These are phyloP conservation scores for Hanseniaspora mollemarum DNA, from an alignment of 805 yeast genomes.

Conservation along the genomic window DNA sequence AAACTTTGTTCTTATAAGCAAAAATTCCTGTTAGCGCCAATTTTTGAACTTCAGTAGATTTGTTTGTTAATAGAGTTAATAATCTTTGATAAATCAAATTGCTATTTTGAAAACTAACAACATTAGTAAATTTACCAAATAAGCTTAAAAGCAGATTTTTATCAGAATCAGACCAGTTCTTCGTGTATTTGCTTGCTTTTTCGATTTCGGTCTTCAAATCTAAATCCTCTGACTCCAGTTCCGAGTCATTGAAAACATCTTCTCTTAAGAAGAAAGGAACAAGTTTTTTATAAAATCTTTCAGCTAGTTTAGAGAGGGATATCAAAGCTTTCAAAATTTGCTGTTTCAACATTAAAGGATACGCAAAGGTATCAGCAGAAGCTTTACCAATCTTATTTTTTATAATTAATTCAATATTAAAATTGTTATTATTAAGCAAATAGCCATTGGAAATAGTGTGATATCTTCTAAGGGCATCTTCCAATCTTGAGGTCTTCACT, in stretches of 20 bases:
- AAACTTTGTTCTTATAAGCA: conserved; percentile 46
- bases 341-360: conserved; percentile 39
- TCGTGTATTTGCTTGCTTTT: conserved; percentile 17
- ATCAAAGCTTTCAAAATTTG: conserved; percentile 49
- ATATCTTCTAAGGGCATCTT: conserved; percentile 31
- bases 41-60: conserved; percentile 52
- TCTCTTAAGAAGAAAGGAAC: conserved; percentile 46
- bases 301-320: conserved; percentile 57
- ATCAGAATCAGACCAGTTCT: conserved; percentile 41
- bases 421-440: conserved; percentile 17
- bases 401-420: background rate
- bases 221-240: conserved; percentile 12
- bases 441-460: conserved; percentile 29
- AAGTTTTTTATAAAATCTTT: conserved; percentile 44
- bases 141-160: conserved; percentile 48
- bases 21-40: conserved; percentile 60
- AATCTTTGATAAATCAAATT: conserved; percentile 45
- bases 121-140: conserved; percentile 52
- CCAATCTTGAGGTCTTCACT: conserved; percentile 38
- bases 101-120: conserved; percentile 43
- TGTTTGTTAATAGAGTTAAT: conserved; percentile 48
- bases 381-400: conserved; percentile 7
- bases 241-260: conserved; percentile 18
- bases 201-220: conserved; percentile 9
- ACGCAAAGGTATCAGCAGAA: conserved; percentile 29